A percentile compares a stretch with the other conserved stretches of the same genome.
These are phyloP conservation scores for Lasiodiplodia sp. DNA, from an alignment of 2,329 filamentous ascomycete genomes.

Conservation along the genomic window DNA sequence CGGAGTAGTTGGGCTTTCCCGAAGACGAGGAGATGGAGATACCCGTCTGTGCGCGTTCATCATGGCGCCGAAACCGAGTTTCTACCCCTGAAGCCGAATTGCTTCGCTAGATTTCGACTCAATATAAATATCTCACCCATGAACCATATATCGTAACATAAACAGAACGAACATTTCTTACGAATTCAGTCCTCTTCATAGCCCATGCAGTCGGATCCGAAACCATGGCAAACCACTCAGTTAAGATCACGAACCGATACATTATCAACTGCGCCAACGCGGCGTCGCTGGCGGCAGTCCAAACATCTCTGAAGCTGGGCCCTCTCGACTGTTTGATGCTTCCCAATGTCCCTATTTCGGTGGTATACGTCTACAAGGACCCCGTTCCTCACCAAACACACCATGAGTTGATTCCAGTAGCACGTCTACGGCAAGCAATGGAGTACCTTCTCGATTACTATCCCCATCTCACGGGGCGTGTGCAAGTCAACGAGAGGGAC, in stretches of 20 bases:
- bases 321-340: neutral
- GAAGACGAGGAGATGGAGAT: too few relatives aligned
- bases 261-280: neutral
- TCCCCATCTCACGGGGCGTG: constrained; percentile 9
- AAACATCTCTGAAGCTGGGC: neutral
- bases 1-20: too few relatives aligned
- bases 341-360: neutral
- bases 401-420: neutral
- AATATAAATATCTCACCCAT: too few relatives aligned
- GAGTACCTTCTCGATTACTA: neutral
- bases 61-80: too few relatives aligned
- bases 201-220: too few relatives aligned
- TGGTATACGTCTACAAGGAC: neutral
- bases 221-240: too few relatives aligned
- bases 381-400: neutral
- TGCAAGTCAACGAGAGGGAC: neutral
- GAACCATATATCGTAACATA: too few relatives aligned
- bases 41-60: too few relatives aligned
- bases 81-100: too few relatives aligned
- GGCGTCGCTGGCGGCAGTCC: neutral
- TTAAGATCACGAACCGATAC: constrained; percentile 27
- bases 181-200: too few relatives aligned
- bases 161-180: too few relatives aligned
- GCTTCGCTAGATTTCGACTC: too few relatives aligned
- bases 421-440: neutral